Conservation (phyloP, 2,329 filamentous ascomycete species). For the Fusarium anguioides region DNA sequence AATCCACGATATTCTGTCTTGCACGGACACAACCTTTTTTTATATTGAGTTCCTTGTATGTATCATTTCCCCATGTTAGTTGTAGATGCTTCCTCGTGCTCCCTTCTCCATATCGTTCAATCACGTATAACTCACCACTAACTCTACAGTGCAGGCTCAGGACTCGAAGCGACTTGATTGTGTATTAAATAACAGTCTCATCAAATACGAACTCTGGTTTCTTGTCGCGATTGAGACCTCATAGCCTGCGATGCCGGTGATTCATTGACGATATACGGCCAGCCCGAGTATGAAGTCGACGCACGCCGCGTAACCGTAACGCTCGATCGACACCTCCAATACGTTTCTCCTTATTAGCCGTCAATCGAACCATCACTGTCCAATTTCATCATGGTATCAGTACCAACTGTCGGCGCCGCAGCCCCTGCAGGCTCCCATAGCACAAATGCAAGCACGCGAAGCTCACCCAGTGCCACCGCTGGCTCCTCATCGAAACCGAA, state of each 20-base stretch:
- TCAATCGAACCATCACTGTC: slow-evolving; percentile 6
- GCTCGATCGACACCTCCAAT: slow-evolving; percentile 29
- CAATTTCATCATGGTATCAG: slow-evolving; percentile 53
- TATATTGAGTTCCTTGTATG: slow-evolving; percentile 23
- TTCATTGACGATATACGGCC: slow-evolving; percentile 43
- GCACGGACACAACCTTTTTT: slow-evolving; percentile 11
- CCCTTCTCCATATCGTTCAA: slow-evolving; percentile 27
- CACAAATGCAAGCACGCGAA: slow-evolving; percentile 63
- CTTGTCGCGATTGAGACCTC: slow-evolving; percentile 32
- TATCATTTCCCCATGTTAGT: slow-evolving; percentile 43
- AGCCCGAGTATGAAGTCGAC: slow-evolving; percentile 43
- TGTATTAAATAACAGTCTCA: not conserved
- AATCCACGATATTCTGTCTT: slow-evolving; percentile 7
- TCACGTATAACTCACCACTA: slow-evolving; percentile 23
- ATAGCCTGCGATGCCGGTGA: slow-evolving; percentile 43
- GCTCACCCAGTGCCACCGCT: slow-evolving; percentile 59
- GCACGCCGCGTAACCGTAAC: slow-evolving; percentile 35
- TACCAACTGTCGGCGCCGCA: slow-evolving; percentile 53
- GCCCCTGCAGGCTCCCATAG: slow-evolving; percentile 53
- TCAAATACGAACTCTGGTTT: slow-evolving; percentile 2
- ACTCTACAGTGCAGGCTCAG: slow-evolving; percentile 19
- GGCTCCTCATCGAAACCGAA: slow-evolving; percentile 59
- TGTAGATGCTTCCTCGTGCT: slow-evolving; percentile 34
- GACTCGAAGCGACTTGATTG: not conserved
- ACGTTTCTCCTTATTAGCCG: slow-evolving; percentile 19